These are phyloP conservation scores for Emergomyces orientalis DNA, from an alignment of 2,329 filamentous ascomycete genomes.

Conservation along the genomic window DNA sequence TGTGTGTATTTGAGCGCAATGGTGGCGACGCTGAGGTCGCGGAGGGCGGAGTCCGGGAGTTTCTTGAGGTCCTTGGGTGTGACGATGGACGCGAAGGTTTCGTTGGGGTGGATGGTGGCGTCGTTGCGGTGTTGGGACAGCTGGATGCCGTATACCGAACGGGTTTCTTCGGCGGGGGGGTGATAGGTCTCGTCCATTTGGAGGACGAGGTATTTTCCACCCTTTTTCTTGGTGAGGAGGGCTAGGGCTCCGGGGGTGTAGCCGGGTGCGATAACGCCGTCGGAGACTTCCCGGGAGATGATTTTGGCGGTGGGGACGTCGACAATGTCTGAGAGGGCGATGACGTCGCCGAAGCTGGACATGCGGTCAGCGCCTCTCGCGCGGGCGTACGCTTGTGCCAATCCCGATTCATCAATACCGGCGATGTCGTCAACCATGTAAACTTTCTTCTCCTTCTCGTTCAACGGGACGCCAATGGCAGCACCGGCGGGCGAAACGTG, in stretches of 20 bases:
- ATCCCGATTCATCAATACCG: constrained; percentile 71
- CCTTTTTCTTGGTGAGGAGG: constrained; percentile 96
- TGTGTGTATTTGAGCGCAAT: constrained; percentile 98
- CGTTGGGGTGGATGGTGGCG: constrained; percentile 67
- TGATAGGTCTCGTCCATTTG: constrained; percentile 86
- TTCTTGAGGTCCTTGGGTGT: constrained; percentile 67
- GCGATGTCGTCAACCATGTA: constrained; percentile 97
- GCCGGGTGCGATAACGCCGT: constrained; percentile 86
- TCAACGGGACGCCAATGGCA: constrained; percentile 82
- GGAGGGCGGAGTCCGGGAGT: constrained; percentile 70
- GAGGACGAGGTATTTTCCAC: constrained; percentile 88
- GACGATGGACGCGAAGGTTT: constrained; percentile 75
- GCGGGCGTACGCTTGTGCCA: constrained; percentile 92
- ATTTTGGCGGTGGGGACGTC: constrained; percentile 93
- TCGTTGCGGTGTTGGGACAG: constrained; percentile 91
- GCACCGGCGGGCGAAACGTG: constrained; percentile 96
- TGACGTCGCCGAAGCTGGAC: constrained; percentile 96
- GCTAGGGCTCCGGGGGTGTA: constrained; percentile 79
- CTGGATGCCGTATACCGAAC: constrained; percentile 83
- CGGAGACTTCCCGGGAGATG: constrained; percentile 94
- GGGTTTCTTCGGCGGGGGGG: constrained; percentile 63
- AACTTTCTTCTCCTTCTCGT: constrained; percentile 81
- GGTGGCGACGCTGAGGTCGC: constrained; percentile 88
- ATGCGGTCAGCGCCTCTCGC: constrained; percentile 94
- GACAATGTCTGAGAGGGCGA: constrained; percentile 82